These are phyloP conservation scores for Pseudotulostoma volvatum DNA, from an alignment of 495 filamentous ascomycete species.

Conservation along the genomic window DNA sequence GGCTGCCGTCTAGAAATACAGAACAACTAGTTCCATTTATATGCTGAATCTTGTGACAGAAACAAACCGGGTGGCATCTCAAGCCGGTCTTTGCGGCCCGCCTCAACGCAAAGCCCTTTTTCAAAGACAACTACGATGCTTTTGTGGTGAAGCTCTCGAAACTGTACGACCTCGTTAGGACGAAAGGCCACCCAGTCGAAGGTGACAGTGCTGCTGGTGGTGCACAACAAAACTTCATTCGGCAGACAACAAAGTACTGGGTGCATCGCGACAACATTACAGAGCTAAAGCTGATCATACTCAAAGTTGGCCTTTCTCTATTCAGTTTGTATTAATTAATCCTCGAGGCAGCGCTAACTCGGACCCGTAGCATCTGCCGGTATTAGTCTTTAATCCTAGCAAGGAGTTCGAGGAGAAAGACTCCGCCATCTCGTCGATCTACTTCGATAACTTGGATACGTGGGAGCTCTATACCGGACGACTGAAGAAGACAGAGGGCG, in stretches of 20 bases:
- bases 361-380: constrained; percentile 70
- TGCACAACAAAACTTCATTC: constrained; percentile 84
- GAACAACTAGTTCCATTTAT: too few relatives aligned
- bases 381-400: constrained; percentile 90
- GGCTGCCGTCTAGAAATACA: too few relatives aligned
- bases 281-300: constrained; percentile 88
- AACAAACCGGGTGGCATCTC: constrained; percentile 87
- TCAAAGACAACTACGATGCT: constrained; percentile 95
- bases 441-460: constrained; percentile 85
- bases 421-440: constrained; percentile 92
- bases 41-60: constrained; percentile 47
- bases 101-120: constrained; percentile 91
- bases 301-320: constrained; percentile 41
- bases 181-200: constrained; percentile 77
- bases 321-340: too few relatives aligned
- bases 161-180: constrained; percentile 87
- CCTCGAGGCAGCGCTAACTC: too few relatives aligned
- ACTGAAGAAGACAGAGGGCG: constrained; percentile 92
- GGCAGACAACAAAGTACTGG: constrained; percentile 99
- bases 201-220: constrained; percentile 87
- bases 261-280: constrained; percentile 98
- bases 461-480: constrained; percentile 91
- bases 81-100: constrained; percentile 87
- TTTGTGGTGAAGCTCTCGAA: constrained; percentile 91
- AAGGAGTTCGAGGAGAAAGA: constrained; percentile 90